Percentiles rank a stretch among this genome's conserved stretches.
These are phyloP conservation scores for Mrakia frigida DNA, from an alignment of 768 basidiomycete genomes.

Conservation along the genomic window DNA sequence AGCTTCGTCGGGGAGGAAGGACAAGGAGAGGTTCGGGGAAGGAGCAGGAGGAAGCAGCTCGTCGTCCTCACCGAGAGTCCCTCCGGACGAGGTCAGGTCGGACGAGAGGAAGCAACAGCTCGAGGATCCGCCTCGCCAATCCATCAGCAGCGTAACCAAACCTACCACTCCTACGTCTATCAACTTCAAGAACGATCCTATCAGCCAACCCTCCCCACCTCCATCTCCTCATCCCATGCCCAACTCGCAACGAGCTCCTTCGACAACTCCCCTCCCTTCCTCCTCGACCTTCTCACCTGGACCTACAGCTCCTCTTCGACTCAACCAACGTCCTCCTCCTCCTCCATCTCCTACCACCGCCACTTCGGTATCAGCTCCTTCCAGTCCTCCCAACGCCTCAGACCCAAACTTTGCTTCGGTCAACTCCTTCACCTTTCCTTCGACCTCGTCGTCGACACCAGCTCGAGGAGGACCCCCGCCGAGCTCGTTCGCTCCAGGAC, in stretches of 20 bases:
- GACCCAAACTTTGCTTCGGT: background rate
- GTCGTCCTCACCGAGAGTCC: background rate
- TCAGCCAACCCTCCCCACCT: background rate
- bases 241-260: conserved; percentile 5
- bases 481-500: background rate
- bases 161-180: background rate
- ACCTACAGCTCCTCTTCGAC: conserved; percentile 2
- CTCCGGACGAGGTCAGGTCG: background rate
- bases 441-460: background rate
- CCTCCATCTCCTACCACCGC: background rate
- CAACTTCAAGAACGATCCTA: background rate
- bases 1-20: background rate
- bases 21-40: background rate
- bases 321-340: background rate
- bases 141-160: background rate
- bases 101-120: background rate
- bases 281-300: background rate
- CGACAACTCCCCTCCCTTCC: background rate
- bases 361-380: conserved; percentile 5
- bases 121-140: background rate
- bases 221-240: background rate
- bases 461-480: background rate
- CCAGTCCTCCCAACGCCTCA: background rate
- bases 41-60: background rate
- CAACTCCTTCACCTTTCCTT: background rate